phyloP scores from a whole-genome alignment of 2,329 filamentous ascomycete genomes.

The Zymoseptoria pseudotritici region DNA sequence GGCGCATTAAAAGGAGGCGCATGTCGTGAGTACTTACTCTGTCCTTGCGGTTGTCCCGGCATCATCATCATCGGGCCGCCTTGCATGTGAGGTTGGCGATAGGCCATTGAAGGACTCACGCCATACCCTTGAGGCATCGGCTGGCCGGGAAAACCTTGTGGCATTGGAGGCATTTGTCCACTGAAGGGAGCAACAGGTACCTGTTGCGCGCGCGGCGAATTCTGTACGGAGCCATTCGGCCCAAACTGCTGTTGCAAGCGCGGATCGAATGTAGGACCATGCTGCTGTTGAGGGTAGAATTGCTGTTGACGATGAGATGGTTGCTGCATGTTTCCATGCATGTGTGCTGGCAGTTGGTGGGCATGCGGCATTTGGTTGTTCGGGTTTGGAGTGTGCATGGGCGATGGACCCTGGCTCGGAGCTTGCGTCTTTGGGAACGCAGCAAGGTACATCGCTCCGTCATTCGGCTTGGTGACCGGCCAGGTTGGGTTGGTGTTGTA shows the following conservation, averaged over 20 bases:
- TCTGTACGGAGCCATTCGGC: slow-evolving; percentile 63
- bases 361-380: slow-evolving; percentile 68
- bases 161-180: slow-evolving; percentile 39
- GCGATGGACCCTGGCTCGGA: slow-evolving; percentile 51
- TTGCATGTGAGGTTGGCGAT: slow-evolving; percentile 21
- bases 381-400: slow-evolving; percentile 51
- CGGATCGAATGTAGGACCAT: slow-evolving; percentile 64
- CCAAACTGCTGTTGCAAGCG: slow-evolving; percentile 82
- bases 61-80: slow-evolving; percentile 22
- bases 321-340: slow-evolving; percentile 61
- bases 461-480: slow-evolving; percentile 62
- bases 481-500: slow-evolving; percentile 82
- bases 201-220: slow-evolving; percentile 71
- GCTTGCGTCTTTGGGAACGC: slow-evolving; percentile 66
- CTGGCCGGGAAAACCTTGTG: slow-evolving; percentile 58
- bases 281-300: slow-evolving; percentile 68
- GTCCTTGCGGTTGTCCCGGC: slow-evolving; percentile 15
- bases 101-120: slow-evolving; percentile 58
- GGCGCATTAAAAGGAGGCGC: slow-evolving; percentile 41
- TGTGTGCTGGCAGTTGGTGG: slow-evolving; percentile 74
- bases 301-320: slow-evolving; percentile 70
- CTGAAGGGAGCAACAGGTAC: slow-evolving; percentile 42
- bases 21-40: slow-evolving; percentile 17
- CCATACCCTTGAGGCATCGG: slow-evolving; percentile 60
- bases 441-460: slow-evolving; percentile 70